Base-by-base conservation (phyloP, 2,329 filamentous ascomycete genomes). In the Cladosporium sphaerospermum region DNA sequence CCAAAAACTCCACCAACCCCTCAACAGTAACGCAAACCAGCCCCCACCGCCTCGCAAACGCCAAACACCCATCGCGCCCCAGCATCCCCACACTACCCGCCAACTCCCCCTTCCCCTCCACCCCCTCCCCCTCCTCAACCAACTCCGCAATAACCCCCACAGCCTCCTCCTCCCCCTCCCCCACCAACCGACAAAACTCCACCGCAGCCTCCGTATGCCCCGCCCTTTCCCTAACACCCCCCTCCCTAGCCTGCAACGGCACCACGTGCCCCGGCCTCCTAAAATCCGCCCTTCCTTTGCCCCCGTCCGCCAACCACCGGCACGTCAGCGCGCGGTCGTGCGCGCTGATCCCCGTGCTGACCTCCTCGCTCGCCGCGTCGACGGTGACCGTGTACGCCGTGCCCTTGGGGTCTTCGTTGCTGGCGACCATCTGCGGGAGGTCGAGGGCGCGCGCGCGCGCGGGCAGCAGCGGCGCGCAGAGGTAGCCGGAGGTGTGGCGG, bases 11-110 rank as follows among this genome's bases (percentile, higher is more conserved):
- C 28, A 92, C 85, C 72, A 99, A 71, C 71, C 92, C 90, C 68
- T 92, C 90, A 73, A 99, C 97, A 31, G 93, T 97, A 73, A 91
- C 95, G 55, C 95, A 89, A 76, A 87, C 93, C 62, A 99, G 76
- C 4, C 90, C 90, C 84, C 87, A 97, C 71, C 79, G 84, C 71
- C 83, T 83, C 28, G 90, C 93, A 78, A 99, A 99, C 47, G 78
- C 80, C 66, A 99, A 76, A 73, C 91, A 96, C 36, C 82, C 88
- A 74, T 96, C 89, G 58, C 89, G 83, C 61, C 90, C 76, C 83
- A 97, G 85, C 93, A 99, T 99, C 23, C 86, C 89, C n/a, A 73
- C 73, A 49, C 84, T 81, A 16, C 80, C 83, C 9, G 70, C 69
- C 60, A 84, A 76, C 64, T 87, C 75, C 1, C 89, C 79, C 64